These are phyloP conservation scores for Nicotiana otophora DNA, from an alignment of 257 asterid genomes.

Conservation along the genomic window DNA sequence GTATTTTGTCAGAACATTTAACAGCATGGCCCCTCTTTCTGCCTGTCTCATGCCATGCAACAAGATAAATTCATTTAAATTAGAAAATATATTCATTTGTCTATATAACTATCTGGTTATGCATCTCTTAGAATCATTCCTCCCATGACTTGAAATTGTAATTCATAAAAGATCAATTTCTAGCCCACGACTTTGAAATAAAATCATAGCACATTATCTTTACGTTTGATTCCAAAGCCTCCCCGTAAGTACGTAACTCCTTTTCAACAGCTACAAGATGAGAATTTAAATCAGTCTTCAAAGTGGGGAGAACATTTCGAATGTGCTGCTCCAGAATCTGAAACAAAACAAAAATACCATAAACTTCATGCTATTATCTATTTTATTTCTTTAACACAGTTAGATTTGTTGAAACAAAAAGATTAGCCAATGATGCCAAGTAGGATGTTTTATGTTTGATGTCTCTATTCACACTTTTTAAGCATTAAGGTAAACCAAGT, in stretches of 20 bases:
- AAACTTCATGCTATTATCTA: background rate
- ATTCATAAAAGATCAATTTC: background rate
- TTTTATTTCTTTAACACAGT: background rate
- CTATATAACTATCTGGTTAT: background rate
- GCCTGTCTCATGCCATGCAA: slow-evolving; percentile 32
- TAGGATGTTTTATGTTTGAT: background rate
- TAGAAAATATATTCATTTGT: background rate
- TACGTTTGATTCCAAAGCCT: slow-evolving; percentile 86
- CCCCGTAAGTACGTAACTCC: slow-evolving; percentile 90
- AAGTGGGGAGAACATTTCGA: slow-evolving; percentile 75
- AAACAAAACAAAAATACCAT: background rate
- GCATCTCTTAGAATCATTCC: background rate
- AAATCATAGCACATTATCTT: background rate
- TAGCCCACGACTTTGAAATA: background rate
- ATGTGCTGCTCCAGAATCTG: slow-evolving; percentile 85
- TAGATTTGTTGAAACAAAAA: background rate
- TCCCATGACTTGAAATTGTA: background rate
- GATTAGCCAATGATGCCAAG: background rate
- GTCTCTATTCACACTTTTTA: background rate
- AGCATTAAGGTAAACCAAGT: background rate
- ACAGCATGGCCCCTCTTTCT: slow-evolving; percentile 78
- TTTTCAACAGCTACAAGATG: slow-evolving; percentile 76
- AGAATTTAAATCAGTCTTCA: slow-evolving; percentile 75
- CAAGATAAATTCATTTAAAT: background rate
- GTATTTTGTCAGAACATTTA: slow-evolving; percentile 80